Base-by-base conservation (phyloP, 2,329 filamentous ascomycete genomes). In the Exophiala sideris region DNA sequence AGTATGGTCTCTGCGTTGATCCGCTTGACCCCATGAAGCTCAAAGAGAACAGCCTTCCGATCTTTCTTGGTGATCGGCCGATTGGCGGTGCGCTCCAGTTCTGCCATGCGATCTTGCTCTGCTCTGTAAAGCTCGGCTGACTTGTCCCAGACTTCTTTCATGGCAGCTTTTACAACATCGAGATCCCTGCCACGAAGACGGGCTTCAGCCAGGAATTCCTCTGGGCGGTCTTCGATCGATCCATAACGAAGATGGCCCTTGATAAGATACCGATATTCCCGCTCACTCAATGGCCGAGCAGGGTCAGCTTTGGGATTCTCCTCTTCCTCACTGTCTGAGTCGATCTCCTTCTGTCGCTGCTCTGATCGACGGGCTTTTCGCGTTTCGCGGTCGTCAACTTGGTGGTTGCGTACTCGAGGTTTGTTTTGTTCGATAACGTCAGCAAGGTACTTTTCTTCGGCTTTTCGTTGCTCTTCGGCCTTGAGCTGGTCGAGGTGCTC, bases 1-100 rank as follows among this genome's bases (percentile, higher is more conserved):
- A 96, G 84, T 50, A 96, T 88, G 0, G 94, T 97, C 71, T 96
- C 91, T 0, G 94, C 94, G 67, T 99, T 99, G 66, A 96, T 83
- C 64, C 95, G 91, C 72, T 95, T 95, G 47, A 96, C 87, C 51
- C 91, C 90, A 42, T 88, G 86, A 71, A 91, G 96, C 68, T 97
- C 91, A 65, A 99, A 96, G 41, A 99, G 77, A 14, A 99, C 89
- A 0, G 94, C 94, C 72, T 99, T 99, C 71, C 90, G 90, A 68
- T 99, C 94, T 71, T 99, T 99, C 76, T 97, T 96, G 0, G 92
- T 95, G 50, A 95, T 73, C 2, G 85, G 80, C 68, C 94, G 95
- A 67, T 89, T 89, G 0, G 82, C 80, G 59, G 87, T 77, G 18
- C 78, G 84, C 70, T 94, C 89, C 64, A 85, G 70, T 11, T 80